Evolutionary conservation across 2,329 filamentous ascomycete species (phyloP).

Genomic region (Alternaria solani): DNA sequence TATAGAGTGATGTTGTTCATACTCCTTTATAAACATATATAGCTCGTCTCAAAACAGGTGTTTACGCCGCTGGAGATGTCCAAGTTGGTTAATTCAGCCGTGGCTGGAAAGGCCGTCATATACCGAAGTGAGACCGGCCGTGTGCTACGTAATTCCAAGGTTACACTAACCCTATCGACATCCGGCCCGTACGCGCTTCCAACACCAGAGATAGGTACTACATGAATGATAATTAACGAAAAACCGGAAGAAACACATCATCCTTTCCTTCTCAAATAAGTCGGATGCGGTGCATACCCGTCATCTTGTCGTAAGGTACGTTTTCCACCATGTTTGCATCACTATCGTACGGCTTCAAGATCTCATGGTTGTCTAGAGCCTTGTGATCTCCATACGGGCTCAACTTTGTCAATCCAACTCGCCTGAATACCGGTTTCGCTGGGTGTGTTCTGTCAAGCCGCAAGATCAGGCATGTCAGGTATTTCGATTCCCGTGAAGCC

Average conservation of each 20-base stretch:
- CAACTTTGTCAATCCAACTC: slow-evolving; percentile 22
- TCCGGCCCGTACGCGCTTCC: slow-evolving; percentile 22
- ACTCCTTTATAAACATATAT: background rate
- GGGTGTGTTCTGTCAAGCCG: slow-evolving; percentile 1
- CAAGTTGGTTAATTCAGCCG: background rate
- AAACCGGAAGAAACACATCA: background rate
- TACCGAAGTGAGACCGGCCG: background rate
- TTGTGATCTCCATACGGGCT: slow-evolving; percentile 13
- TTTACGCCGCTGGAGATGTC: background rate
- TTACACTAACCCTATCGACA: slow-evolving; percentile 23
- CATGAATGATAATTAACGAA: background rate
- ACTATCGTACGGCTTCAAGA: slow-evolving; percentile 5
- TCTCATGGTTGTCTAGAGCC: slow-evolving; percentile 4
- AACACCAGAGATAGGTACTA: slow-evolving; percentile 14
- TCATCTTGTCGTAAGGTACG: background rate
- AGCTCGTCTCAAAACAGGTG: background rate
- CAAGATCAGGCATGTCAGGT: slow-evolving; percentile 15
- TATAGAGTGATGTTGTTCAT: background rate
- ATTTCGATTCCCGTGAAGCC: background rate
- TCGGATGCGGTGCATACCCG: background rate
- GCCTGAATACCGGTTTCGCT: slow-evolving; percentile 7
- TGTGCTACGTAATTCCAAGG: background rate
- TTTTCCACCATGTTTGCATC: slow-evolving; percentile 3
- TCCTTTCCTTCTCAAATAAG: background rate
- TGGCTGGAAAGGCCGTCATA: background rate